Percentiles rank a stretch among this genome's conserved stretches.
Evolutionary conservation across 257 asterid species (phyloP).

Genomic region (Gardenia jasminoides): DNA sequence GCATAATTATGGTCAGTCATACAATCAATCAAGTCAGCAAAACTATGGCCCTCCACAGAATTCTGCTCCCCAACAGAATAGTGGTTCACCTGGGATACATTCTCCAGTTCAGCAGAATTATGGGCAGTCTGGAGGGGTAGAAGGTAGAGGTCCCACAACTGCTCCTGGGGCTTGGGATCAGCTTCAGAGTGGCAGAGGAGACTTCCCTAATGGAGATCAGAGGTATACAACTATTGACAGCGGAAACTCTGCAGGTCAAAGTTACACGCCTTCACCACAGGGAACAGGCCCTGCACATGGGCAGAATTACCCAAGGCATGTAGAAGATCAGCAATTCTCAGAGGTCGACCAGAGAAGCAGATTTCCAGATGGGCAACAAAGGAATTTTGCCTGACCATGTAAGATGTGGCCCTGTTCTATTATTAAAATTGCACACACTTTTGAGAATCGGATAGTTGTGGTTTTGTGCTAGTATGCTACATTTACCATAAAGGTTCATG

Average conservation of each 20-base stretch:
- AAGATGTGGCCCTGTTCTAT: conserved; percentile 12
- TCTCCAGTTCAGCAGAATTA: conserved; percentile 23
- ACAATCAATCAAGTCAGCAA: conserved; percentile 33
- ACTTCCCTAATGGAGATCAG: conserved; percentile 24
- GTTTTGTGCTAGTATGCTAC: not conserved
- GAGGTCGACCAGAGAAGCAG: conserved; percentile 20
- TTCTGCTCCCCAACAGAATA: conserved; percentile 33
- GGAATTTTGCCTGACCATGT: conserved; percentile 38
- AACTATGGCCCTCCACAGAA: conserved; percentile 32
- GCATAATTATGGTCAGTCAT: conserved; percentile 18
- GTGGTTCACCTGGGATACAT: conserved; percentile 27
- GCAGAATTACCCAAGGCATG: conserved; percentile 23
- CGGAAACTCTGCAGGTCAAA: conserved; percentile 31
- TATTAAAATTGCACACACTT: not conserved
- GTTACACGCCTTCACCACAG: conserved; percentile 26
- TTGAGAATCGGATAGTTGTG: not conserved
- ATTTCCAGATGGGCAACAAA: conserved; percentile 15
- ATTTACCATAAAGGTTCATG: not conserved
- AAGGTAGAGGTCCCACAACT: conserved; percentile 32
- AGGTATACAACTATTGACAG: conserved; percentile 21
- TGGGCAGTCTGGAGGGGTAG: conserved; percentile 31
- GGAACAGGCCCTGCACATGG: conserved; percentile 18
- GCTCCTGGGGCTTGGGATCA: conserved; percentile 30
- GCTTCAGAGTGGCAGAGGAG: conserved; percentile 22
- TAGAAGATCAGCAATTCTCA: conserved; percentile 23